Conservation (phyloP, 345 rosid species). For the Turnera subulata region DNA sequence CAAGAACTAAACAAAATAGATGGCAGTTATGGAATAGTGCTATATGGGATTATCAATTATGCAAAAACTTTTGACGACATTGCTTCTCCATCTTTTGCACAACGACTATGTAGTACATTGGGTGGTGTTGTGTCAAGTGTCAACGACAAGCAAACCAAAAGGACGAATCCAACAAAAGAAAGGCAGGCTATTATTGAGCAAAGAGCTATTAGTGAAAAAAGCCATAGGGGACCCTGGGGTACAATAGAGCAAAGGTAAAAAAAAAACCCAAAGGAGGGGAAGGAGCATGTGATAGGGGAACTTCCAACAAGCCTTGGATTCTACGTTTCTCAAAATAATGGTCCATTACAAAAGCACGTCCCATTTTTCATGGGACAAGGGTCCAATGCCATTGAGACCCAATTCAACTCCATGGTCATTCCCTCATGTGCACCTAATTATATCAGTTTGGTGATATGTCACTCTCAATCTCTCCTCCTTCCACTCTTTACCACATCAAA, state of each 20-base stretch:
- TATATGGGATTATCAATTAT: no score
- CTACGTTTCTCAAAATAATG: constrained; percentile 1
- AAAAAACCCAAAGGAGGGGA: background rate
- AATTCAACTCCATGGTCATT: background rate
- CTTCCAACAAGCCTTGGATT: constrained; percentile 17
- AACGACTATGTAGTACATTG: no score
- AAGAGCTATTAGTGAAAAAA: no score
- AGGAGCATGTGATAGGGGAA: constrained; percentile 8
- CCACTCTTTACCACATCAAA: no score
- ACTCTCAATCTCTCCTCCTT: no score
- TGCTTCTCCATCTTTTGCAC: no score
- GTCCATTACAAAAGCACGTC: background rate
- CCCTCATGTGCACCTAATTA: constrained; percentile 15
- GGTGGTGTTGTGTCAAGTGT: background rate
- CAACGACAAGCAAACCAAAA: constrained; percentile 7
- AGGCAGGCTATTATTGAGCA: background rate
- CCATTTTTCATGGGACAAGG: background rate
- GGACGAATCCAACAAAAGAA: background rate
- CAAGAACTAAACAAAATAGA: no score
- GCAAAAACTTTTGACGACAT: no score
- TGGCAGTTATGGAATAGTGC: no score
- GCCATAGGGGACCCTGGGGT: background rate
- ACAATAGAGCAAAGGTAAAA: background rate
- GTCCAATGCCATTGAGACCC: background rate
- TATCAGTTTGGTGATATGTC: constrained; percentile 10